These are phyloP conservation scores for Fusarium sp. DNA, from an alignment of 2,329 filamentous ascomycete genomes.

Conservation along the genomic window DNA sequence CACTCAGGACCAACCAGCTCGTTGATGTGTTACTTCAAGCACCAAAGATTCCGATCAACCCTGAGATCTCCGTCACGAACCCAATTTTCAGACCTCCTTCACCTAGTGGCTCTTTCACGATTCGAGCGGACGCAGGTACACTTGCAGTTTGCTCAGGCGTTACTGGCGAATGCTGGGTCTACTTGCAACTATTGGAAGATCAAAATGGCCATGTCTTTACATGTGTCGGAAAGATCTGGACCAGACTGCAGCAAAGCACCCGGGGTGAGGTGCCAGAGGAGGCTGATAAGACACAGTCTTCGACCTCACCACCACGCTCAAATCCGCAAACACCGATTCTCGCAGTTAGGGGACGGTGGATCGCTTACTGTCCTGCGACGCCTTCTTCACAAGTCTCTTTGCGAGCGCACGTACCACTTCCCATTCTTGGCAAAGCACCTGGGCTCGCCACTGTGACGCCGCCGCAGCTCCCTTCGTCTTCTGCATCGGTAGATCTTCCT, in stretches of 20 bases:
- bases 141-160: slow-evolving; percentile 80
- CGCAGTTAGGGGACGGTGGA: slow-evolving; percentile 77
- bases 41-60: slow-evolving; percentile 68
- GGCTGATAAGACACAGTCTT: slow-evolving; percentile 52
- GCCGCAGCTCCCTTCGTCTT: slow-evolving; percentile 74
- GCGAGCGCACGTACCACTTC: slow-evolving; percentile 71
- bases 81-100: slow-evolving; percentile 74
- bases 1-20: slow-evolving; percentile 77
- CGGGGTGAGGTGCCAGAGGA: slow-evolving; percentile 61
- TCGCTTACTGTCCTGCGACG: slow-evolving; percentile 80
- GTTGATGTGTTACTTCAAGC: slow-evolving; percentile 80
- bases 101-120: slow-evolving; percentile 76
- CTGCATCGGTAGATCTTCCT: slow-evolving; percentile 76
- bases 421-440: slow-evolving; percentile 64
- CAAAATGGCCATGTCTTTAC: slow-evolving; percentile 60
- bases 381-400: slow-evolving; percentile 76
- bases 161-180: slow-evolving; percentile 91
- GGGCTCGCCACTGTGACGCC: slow-evolving; percentile 70
- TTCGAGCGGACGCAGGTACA: slow-evolving; percentile 78
- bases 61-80: slow-evolving; percentile 65
- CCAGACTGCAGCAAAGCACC: slow-evolving; percentile 74
- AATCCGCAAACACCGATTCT: slow-evolving; percentile 71
- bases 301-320: slow-evolving; percentile 52
- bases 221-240: slow-evolving; percentile 94
- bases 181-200: slow-evolving; percentile 59